Conservation (phyloP, 1,139 yeast species). For the Hansenula lynferdii region DNA sequence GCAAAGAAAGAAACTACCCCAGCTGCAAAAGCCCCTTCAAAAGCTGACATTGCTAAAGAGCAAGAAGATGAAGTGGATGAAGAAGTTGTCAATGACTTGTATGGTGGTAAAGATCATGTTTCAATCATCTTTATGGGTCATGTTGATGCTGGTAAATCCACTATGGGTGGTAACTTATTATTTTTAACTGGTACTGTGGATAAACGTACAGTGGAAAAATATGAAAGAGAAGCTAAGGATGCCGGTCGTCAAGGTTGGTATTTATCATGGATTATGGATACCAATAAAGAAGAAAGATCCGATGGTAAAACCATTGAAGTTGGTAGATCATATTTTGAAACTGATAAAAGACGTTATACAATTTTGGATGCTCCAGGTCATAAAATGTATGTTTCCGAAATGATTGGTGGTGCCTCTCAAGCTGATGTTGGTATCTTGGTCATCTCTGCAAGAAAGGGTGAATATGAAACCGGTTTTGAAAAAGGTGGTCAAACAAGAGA, state of each 20-base stretch:
- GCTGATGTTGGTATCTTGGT: constrained; percentile 95
- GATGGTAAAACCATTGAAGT: constrained; percentile 99
- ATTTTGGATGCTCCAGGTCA: constrained; percentile 99
- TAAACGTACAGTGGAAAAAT: constrained; percentile 98
- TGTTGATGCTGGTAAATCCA: constrained; percentile 98
- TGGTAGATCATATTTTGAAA: constrained; percentile 95
- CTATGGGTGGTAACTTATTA: constrained; percentile 97
- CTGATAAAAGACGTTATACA: constrained; percentile 96
- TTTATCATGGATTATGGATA: constrained; percentile 98
- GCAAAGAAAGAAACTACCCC: too few relatives aligned
- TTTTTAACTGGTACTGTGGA: constrained; percentile 95
- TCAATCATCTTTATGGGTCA: constrained; percentile 99
- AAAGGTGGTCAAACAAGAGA: constrained; percentile 94
- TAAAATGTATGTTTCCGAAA: constrained; percentile 96
- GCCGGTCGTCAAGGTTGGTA: constrained; percentile 99
- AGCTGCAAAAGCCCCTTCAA: constrained; percentile 13
- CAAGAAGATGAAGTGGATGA: constrained; percentile 87
- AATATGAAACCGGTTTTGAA: constrained; percentile 93
- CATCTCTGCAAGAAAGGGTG: constrained; percentile 91
- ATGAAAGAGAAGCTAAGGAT: constrained; percentile 97
- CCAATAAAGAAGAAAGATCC: constrained; percentile 96
- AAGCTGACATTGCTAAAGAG: constrained; percentile 40
- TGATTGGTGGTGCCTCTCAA: constrained; percentile 99
- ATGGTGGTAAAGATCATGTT: constrained; percentile 95
- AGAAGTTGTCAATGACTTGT: constrained; percentile 85